phyloP scores from a whole-genome alignment of 2,329 filamentous ascomycete species.

The Colletotrichum chrysophilum region DNA sequence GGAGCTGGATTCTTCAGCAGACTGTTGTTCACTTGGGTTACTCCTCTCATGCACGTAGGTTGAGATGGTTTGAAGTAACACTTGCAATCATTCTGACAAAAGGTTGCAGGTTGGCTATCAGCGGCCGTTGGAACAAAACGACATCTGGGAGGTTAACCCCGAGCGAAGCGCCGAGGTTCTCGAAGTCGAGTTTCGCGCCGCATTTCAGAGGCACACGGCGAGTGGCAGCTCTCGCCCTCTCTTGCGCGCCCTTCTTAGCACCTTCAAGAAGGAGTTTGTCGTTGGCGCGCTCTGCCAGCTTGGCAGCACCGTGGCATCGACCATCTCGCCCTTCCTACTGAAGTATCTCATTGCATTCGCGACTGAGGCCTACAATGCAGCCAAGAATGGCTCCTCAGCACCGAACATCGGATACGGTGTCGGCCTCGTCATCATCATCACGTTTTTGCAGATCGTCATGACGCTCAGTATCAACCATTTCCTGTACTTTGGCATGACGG shows the following conservation, averaged over 20 bases:
- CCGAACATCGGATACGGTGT: neutral
- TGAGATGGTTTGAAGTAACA: neutral
- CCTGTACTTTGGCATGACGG: constrained; percentile 91
- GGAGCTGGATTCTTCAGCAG: neutral
- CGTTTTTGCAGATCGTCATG: constrained; percentile 83
- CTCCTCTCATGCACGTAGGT: neutral
- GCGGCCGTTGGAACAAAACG: constrained; percentile 78
- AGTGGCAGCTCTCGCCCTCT: constrained; percentile 75
- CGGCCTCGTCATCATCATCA: constrained; percentile 60
- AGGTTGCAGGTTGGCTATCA: constrained; percentile 75
- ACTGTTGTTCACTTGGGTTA: neutral
- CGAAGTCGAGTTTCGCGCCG: constrained; percentile 71
- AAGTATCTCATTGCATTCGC: constrained; percentile 88
- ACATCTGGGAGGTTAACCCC: constrained; percentile 89
- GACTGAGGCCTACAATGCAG: constrained; percentile 69
- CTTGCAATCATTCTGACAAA: neutral
- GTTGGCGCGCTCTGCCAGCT: constrained; percentile 83
- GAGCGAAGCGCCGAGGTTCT: constrained; percentile 72
- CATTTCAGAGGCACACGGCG: constrained; percentile 60
- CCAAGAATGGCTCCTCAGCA: neutral
- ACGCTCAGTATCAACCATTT: constrained; percentile 86
- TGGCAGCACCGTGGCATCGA: constrained; percentile 72
- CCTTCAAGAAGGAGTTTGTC: constrained; percentile 83
- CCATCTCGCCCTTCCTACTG: constrained; percentile 82
- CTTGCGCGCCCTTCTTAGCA: constrained; percentile 79